Base-by-base conservation (phyloP, 2,329 filamentous ascomycete species). In the Epichloe brachyelytri region DNA sequence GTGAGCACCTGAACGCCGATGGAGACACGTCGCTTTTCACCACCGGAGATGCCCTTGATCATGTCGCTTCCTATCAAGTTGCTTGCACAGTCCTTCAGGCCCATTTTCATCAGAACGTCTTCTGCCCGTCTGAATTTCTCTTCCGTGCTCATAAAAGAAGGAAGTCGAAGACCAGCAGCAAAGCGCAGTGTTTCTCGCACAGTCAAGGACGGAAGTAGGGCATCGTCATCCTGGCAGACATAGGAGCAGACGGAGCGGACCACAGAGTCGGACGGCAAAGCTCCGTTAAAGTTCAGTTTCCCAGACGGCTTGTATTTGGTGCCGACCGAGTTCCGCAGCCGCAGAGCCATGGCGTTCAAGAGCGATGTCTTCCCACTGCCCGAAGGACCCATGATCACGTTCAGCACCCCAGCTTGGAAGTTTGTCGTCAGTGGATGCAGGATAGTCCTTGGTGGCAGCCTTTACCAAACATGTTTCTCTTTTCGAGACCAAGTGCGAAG, bases 351-450 rank as follows among this genome's bases (percentile, higher is more conserved):
- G 1, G 82, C 75, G 60, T 87, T 88, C 11, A 89, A 71, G 0
- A 88, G 69, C 0, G 83, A 85, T 0, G 85, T 88, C 63, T 90
- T 90, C 1, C 86, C 86, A 44, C 80, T 84, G 0, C 86, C 86
- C 0, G 84, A 88, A 0, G 86, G 86, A 0, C 86, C 86, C 85
- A 89, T 88, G 56, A 90, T 86, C 22, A 88, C 76, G 55, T 89
- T 89, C 14, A 90, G 62, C 14, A 77, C 71, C 0, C 85, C 84
- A 0, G 86, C 77, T 45, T 79, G 73, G 56, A 90, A 89, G 0
- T 76, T 79, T 0, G 83, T 71, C 1, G 75, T 81, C 12, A 89
- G 73, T 0, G 83, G 82, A 50, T 82, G 75, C 14, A 90, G 67
- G 11, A 90, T 88, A 0, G 67, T 73, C 60, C 78, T 80, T 1